A percentile compares a stretch with the other conserved stretches of the same genome.
phyloP scores from a whole-genome alignment of 768 basidiomycete species.

The Exsudoporus frostii region DNA sequence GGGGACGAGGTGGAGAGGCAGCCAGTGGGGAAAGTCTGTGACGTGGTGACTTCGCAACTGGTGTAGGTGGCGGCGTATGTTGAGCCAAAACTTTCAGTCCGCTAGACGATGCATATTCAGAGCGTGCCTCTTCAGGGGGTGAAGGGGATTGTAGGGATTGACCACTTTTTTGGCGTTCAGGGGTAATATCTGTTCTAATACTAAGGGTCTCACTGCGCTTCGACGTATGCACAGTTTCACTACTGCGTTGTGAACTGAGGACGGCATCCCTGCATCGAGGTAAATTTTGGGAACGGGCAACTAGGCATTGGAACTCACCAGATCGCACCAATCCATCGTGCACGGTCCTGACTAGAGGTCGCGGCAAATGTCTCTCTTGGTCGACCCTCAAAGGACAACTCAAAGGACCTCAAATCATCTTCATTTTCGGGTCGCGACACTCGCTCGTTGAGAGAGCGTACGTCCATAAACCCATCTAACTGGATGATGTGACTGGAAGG shows the following conservation, averaged over 20 bases:
- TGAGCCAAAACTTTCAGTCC: constrained; percentile 10
- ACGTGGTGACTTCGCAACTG: constrained; percentile 27
- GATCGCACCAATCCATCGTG: constrained; percentile 71
- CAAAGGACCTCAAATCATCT: constrained; percentile 55
- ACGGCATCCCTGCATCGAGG: constrained; percentile 52
- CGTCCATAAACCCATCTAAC: constrained; percentile 55
- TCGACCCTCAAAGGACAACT: constrained; percentile 56
- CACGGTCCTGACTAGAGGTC: constrained; percentile 56
- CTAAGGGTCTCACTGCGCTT: constrained; percentile 4
- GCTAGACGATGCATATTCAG: constrained; percentile 29
- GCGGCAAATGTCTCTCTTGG: constrained; percentile 61
- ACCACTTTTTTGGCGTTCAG: not conserved
- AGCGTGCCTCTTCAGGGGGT: constrained; percentile 17
- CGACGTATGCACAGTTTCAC: not conserved
- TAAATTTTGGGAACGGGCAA: not conserved
- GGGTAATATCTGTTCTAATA: constrained; percentile 17
- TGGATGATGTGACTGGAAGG: constrained; percentile 45
- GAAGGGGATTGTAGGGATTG: constrained; percentile 7
- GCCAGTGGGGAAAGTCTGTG: constrained; percentile 18
- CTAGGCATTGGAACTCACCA: constrained; percentile 46
- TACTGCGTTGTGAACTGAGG: constrained; percentile 38
- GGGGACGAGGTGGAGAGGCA: constrained; percentile 22
- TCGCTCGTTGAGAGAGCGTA: constrained; percentile 58
- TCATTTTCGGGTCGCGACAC: constrained; percentile 40
- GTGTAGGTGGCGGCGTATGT: constrained; percentile 20